phyloP scores from a whole-genome alignment of 495 filamentous ascomycete genomes.

The Penicillium soppii region DNA sequence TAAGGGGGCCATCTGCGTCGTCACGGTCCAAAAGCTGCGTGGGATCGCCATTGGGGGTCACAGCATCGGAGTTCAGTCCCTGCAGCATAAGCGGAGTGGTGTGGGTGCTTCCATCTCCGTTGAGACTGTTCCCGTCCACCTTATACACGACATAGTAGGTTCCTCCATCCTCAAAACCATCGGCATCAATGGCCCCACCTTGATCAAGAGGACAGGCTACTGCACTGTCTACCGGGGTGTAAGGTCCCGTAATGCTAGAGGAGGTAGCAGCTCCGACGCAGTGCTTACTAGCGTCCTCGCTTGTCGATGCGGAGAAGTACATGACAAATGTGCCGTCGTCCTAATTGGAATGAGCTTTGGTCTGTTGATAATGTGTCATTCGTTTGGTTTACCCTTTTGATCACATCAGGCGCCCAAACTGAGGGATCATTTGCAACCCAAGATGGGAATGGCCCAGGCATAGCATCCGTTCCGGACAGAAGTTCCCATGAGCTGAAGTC shows the following conservation, averaged over 20 bases:
- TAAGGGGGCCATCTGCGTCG: constrained; percentile 49
- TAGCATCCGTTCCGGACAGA: constrained; percentile 23
- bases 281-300: constrained; percentile 28
- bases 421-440: constrained; percentile 27
- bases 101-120: constrained; percentile 45
- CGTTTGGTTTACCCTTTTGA: constrained; percentile 17
- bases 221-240: constrained; percentile 23
- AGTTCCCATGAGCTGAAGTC: constrained; percentile 33
- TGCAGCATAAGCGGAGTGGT: constrained; percentile 58
- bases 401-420: constrained; percentile 54
- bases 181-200: constrained; percentile 42
- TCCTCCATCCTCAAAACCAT: constrained; percentile 34
- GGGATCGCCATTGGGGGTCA: constrained; percentile 41
- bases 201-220: constrained; percentile 34
- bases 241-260: constrained; percentile 33
- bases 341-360: constrained; percentile 13
- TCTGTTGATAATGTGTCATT: not conserved
- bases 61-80: constrained; percentile 46
- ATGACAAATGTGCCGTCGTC: constrained; percentile 38
- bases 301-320: constrained; percentile 38
- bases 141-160: constrained; percentile 47
- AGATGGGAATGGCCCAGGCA: constrained; percentile 27
- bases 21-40: constrained; percentile 49
- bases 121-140: constrained; percentile 55
- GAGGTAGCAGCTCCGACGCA: constrained; percentile 46